Percentiles rank a stretch among this genome's conserved stretches.
phyloP scores from a whole-genome alignment of 2,329 filamentous ascomycete species.

The Talaromyces rugulosus region DNA sequence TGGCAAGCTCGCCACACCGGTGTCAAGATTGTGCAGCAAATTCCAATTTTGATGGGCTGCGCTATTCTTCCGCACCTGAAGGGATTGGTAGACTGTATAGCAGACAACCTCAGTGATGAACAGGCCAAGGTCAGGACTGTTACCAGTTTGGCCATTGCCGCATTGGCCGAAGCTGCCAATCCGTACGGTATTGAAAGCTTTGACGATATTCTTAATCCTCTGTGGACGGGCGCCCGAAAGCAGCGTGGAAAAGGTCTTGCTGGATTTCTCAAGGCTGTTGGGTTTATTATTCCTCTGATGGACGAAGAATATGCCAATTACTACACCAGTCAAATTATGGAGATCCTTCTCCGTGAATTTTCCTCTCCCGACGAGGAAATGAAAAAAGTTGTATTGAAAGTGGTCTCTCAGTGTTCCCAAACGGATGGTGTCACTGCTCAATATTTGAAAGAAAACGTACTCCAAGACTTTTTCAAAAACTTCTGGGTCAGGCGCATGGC shows the following conservation, averaged over 20 bases:
- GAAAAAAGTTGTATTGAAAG: constrained; percentile 99
- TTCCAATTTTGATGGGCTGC: constrained; percentile 97
- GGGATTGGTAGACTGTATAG: constrained; percentile 93
- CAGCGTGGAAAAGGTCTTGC: constrained; percentile 94
- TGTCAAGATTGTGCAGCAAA: constrained; percentile 98
- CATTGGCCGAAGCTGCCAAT: constrained; percentile 90
- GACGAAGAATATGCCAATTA: constrained; percentile 99
- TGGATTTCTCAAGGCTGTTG: constrained; percentile 93
- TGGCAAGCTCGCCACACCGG: constrained; percentile 98
- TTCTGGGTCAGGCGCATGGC: constrained; percentile 99
- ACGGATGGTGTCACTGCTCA: constrained; percentile 92
- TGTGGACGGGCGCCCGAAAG: constrained; percentile 95
- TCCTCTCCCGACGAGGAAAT: constrained; percentile 97
- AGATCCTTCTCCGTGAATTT: constrained; percentile 93
- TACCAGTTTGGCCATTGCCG: constrained; percentile 89
- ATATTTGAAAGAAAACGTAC: constrained; percentile 91
- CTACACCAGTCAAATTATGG: constrained; percentile 98
- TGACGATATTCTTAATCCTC: constrained; percentile 91
- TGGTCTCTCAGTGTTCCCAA: constrained; percentile 90
- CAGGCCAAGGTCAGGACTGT: constrained; percentile 97
- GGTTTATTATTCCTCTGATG: constrained; percentile 98
- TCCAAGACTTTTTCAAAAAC: constrained; percentile 96
- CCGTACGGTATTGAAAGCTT: constrained; percentile 99
- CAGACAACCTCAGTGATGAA: constrained; percentile 92
- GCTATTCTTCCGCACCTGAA: constrained; percentile 93